These are phyloP conservation scores for Colletotrichum gloeosporioides DNA, from an alignment of 2,329 filamentous ascomycete genomes.

Conservation along the genomic window DNA sequence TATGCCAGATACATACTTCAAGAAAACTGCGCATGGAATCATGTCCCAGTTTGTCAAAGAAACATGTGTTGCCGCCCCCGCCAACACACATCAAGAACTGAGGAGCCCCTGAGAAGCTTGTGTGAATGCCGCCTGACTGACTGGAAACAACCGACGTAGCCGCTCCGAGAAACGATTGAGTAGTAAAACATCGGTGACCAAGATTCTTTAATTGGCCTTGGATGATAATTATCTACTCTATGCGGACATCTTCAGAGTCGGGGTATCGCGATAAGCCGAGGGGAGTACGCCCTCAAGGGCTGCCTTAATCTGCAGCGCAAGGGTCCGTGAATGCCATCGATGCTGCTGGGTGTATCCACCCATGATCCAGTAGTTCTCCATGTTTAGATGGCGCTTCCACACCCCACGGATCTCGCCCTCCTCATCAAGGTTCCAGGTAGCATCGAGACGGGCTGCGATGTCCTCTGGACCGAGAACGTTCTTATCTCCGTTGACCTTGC, in stretches of 20 bases:
- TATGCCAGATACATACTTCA: background rate
- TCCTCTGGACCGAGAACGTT: constrained; percentile 10
- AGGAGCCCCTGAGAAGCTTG: background rate
- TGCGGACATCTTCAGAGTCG: background rate
- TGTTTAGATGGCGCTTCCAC: constrained; percentile 37
- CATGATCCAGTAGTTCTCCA: constrained; percentile 40
- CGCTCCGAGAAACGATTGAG: background rate
- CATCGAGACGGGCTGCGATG: constrained; percentile 36
- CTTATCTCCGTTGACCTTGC: too few species aligned
- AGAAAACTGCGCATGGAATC: background rate
- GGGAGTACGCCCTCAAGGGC: constrained; percentile 37
- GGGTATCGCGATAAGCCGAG: background rate
- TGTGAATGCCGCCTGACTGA: background rate
- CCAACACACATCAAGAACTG: background rate
- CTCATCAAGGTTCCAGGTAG: constrained; percentile 42
- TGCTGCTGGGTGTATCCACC: constrained; percentile 37
- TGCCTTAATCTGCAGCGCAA: constrained; percentile 40
- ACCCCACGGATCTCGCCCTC: constrained; percentile 47
- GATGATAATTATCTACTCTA: accelerated
- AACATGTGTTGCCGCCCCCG: background rate
- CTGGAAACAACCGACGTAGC: background rate
- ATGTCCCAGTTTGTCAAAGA: background rate
- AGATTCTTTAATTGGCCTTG: background rate
- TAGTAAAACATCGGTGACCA: background rate
- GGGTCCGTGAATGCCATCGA: constrained; percentile 34